Evolutionary conservation across 2,329 filamentous ascomycete species (phyloP).

Genomic region (Alternaria arbusti): DNA sequence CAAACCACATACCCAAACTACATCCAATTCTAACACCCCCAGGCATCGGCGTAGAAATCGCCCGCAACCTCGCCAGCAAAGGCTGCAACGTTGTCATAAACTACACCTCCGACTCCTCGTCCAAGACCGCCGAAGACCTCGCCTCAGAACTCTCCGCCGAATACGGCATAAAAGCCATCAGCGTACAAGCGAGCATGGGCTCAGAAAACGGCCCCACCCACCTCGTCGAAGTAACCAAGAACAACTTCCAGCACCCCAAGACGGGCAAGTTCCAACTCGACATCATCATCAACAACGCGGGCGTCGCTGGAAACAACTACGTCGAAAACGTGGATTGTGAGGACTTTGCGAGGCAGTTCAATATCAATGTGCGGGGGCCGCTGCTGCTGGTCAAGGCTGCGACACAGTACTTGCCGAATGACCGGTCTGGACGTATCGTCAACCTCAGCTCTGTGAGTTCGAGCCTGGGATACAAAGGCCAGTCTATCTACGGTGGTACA

Average conservation of each 20-base stretch:
- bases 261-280: slow-evolving; percentile 71
- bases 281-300: slow-evolving; percentile 88
- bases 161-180: slow-evolving; percentile 66
- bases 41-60: slow-evolving; percentile 76
- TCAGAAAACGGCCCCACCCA: slow-evolving; percentile 65
- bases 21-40: slow-evolving; percentile 7
- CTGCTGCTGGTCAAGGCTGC: slow-evolving; percentile 78
- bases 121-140: slow-evolving; percentile 58
- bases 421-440: slow-evolving; percentile 70
- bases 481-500: slow-evolving; percentile 69
- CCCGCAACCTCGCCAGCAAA: slow-evolving; percentile 74
- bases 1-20: background rate
- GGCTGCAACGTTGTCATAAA: slow-evolving; percentile 73
- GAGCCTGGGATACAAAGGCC: slow-evolving; percentile 63
- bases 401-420: slow-evolving; percentile 70
- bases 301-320: slow-evolving; percentile 68
- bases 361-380: slow-evolving; percentile 82
- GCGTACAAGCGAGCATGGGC: slow-evolving; percentile 75
- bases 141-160: slow-evolving; percentile 61
- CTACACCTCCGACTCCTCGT: slow-evolving; percentile 71
- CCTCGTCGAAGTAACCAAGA: slow-evolving; percentile 65
- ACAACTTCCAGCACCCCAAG: slow-evolving; percentile 63
- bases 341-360: slow-evolving; percentile 75
- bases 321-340: slow-evolving; percentile 67
- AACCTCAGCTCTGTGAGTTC: slow-evolving; percentile 67